Evolutionary conservation across 306 rosid genomes (phyloP).

Genomic region (Pyrus communis): DNA sequence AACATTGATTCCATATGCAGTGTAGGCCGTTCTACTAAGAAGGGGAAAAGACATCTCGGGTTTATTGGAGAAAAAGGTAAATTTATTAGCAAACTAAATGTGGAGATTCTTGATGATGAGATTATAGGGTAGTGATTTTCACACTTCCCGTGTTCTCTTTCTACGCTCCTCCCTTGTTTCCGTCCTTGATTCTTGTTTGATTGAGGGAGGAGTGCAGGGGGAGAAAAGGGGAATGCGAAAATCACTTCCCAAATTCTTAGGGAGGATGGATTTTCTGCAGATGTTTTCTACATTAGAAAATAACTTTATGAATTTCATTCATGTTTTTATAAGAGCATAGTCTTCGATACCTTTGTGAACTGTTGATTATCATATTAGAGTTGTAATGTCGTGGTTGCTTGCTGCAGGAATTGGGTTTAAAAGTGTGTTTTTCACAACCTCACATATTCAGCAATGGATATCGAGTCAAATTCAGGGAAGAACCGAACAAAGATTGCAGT

Average conservation of each 20-base stretch:
- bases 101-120: not conserved
- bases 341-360: not conserved
- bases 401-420: conserved; percentile 15
- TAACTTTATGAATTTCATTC: not conserved
- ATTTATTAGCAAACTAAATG: not conserved
- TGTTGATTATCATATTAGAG: not conserved
- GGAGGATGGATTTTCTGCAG: too few species aligned
- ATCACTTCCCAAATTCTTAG: too few species aligned
- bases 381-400: not conserved
- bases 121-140: too few species aligned
- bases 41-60: conserved; percentile 12
- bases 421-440: conserved; percentile 18
- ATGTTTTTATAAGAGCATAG: too few species aligned
- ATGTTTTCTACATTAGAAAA: too few species aligned
- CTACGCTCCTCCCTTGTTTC: too few species aligned
- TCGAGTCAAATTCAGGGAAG: conserved; percentile 7
- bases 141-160: too few species aligned
- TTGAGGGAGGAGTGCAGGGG: not conserved
- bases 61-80: conserved; percentile 28
- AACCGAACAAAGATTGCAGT: conserved; percentile 3
- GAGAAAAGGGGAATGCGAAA: not conserved
- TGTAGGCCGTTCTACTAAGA: conserved; percentile 18
- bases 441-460: conserved; percentile 21
- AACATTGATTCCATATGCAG: conserved; percentile 21
- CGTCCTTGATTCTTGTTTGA: too few species aligned